Percentiles rank a stretch among this genome's conserved stretches.
phyloP scores from a whole-genome alignment of 495 filamentous ascomycete species.

The Penicillium flavigenum region DNA sequence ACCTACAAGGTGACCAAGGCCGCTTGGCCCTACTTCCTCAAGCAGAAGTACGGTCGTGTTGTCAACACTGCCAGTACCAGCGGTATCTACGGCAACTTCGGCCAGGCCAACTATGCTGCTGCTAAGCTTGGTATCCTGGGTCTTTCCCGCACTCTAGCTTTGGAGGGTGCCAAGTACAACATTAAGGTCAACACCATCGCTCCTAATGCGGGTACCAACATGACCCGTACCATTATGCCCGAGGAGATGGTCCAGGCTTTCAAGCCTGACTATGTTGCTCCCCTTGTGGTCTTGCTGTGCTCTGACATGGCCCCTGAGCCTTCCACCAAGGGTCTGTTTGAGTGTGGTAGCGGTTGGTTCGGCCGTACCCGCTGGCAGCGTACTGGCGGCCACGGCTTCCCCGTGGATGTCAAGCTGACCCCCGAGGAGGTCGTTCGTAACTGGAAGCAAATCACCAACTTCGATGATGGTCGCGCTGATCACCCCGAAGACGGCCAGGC shows the following conservation, averaged over 20 bases:
- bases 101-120: slow-evolving; percentile 95
- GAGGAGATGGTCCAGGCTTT: slow-evolving; percentile 98
- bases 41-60: slow-evolving; percentile 97
- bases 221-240: slow-evolving; percentile 93
- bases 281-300: slow-evolving; percentile 81
- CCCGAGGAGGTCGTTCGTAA: slow-evolving; percentile 79
- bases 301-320: slow-evolving; percentile 85
- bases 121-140: slow-evolving; percentile 96
- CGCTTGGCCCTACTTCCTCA: slow-evolving; percentile 95
- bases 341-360: slow-evolving; percentile 95
- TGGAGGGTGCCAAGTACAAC: slow-evolving; percentile 96
- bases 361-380: slow-evolving; percentile 94
- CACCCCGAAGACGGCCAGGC: slow-evolving; percentile 77
- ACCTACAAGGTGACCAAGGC: slow-evolving; percentile 98
- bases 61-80: slow-evolving; percentile 96
- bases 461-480: slow-evolving; percentile 88
- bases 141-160: slow-evolving; percentile 86
- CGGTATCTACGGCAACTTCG: slow-evolving; percentile 99
- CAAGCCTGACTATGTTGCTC: slow-evolving; percentile 98
- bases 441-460: slow-evolving; percentile 80
- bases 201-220: slow-evolving; percentile 93
- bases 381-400: slow-evolving; percentile 87
- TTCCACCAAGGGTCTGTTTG: slow-evolving; percentile 86
- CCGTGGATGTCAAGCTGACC: slow-evolving; percentile 79
- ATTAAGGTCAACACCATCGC: slow-evolving; percentile 98